These are phyloP conservation scores for Cerrena zonata DNA, from an alignment of 1,284 basidiomycete species.

Conservation along the genomic window DNA sequence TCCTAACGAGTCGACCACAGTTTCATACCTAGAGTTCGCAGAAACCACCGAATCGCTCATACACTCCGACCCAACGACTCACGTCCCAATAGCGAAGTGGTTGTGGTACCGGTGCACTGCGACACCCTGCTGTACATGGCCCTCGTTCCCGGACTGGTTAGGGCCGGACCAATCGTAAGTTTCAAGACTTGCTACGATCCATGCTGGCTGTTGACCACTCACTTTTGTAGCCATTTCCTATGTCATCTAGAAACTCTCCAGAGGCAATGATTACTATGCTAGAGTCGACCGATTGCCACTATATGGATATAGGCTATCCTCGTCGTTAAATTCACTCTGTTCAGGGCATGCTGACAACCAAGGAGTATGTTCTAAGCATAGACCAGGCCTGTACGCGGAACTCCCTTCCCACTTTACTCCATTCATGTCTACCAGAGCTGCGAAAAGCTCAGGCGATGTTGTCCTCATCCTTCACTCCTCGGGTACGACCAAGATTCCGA, in stretches of 20 bases:
- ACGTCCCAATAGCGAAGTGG: slow-evolving; percentile 23
- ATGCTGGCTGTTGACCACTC: background rate
- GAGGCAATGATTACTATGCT: slow-evolving; percentile 9
- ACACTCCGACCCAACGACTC: slow-evolving; percentile 20
- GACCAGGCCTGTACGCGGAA: no score
- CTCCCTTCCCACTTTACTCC: slow-evolving; percentile 9
- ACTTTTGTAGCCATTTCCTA: slow-evolving; percentile 24
- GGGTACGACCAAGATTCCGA: slow-evolving; percentile 1
- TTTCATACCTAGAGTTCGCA: slow-evolving; percentile 17
- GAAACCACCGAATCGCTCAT: slow-evolving; percentile 30
- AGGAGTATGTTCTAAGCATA: no score
- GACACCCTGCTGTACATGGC: slow-evolving; percentile 30
- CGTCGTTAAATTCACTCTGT: slow-evolving; percentile 5
- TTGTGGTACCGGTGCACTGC: slow-evolving; percentile 26
- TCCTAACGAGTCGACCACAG: background rate
- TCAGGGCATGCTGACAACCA: background rate
- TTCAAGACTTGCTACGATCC: background rate
- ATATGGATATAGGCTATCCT: slow-evolving; percentile 7
- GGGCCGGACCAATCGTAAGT: slow-evolving; percentile 25
- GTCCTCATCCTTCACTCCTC: slow-evolving; percentile 3
- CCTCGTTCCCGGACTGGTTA: slow-evolving; percentile 24
- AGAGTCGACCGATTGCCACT: slow-evolving; percentile 8
- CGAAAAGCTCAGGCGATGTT: slow-evolving; percentile 1
- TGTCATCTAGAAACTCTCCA: slow-evolving; percentile 11
- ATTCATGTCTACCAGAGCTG: no score